Conservation (phyloP, 768 basidiomycete species). For the Auriculariales sp. region DNA sequence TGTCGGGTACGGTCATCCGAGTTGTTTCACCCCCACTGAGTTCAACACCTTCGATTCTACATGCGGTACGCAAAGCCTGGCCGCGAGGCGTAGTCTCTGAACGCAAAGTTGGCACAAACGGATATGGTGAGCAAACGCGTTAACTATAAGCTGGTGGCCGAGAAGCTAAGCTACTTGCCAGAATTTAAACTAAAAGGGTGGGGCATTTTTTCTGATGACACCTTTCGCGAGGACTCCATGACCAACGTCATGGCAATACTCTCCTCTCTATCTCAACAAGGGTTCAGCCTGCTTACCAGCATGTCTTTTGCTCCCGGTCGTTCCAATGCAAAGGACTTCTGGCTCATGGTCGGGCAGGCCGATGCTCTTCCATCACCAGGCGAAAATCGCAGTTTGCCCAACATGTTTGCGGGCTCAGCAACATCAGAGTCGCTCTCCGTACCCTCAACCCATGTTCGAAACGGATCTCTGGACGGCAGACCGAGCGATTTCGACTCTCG, state of each 20-base stretch:
- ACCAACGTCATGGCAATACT: conserved; percentile 55
- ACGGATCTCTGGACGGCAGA: neutral
- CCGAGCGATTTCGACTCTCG: neutral
- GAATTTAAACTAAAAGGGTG: conserved; percentile 77
- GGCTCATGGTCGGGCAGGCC: conserved; percentile 25
- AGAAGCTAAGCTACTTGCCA: too few species aligned
- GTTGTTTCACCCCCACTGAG: conserved; percentile 66
- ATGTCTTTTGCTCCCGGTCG: conserved; percentile 48
- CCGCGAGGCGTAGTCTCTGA: conserved; percentile 67
- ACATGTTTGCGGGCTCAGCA: too few species aligned
- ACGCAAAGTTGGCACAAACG: conserved; percentile 55
- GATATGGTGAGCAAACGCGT: too few species aligned
- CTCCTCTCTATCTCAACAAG: conserved; percentile 48
- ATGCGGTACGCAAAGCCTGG: conserved; percentile 65
- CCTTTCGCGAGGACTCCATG: conserved; percentile 59
- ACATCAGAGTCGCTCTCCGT: neutral
- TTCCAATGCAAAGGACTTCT: conserved; percentile 61
- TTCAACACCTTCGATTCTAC: conserved; percentile 66
- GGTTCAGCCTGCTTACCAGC: conserved; percentile 54
- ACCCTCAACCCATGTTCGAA: neutral
- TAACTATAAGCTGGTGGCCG: too few species aligned
- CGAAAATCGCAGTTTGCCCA: neutral
- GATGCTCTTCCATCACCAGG: neutral
- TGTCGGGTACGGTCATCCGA: conserved; percentile 50
- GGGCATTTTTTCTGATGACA: conserved; percentile 69